A percentile compares a stretch with the other conserved stretches of the same genome.
These are phyloP conservation scores for Hypomontagnella monticulosa DNA, from an alignment of 495 filamentous ascomycete species.

Conservation along the genomic window DNA sequence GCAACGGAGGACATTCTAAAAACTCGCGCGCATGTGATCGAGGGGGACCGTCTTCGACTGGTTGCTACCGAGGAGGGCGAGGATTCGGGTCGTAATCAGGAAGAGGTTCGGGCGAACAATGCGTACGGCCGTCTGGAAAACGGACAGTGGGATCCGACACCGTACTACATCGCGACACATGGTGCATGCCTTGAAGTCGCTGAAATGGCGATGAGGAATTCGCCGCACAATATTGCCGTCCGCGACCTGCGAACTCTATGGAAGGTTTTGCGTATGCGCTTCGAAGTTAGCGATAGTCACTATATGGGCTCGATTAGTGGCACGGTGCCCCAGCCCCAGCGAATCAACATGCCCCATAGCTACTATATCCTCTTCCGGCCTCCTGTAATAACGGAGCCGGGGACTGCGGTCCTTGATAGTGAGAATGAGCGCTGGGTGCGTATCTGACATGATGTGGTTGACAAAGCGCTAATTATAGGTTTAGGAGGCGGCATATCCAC, in stretches of 20 bases:
- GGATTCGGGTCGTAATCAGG: neutral
- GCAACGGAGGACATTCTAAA: slow-evolving; percentile 14
- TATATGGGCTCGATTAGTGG: slow-evolving; percentile 5
- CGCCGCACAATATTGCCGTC: slow-evolving; percentile 22
- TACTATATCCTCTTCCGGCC: slow-evolving; percentile 26
- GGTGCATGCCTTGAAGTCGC: slow-evolving; percentile 25
- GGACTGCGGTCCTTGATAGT: no score
- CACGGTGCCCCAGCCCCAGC: slow-evolving; percentile 4
- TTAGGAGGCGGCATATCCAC: slow-evolving; percentile 20
- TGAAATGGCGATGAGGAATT: slow-evolving; percentile 15
- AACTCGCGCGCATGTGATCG: slow-evolving; percentile 8
- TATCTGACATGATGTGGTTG: neutral
- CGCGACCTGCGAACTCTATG: slow-evolving; percentile 25
- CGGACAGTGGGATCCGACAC: slow-evolving; percentile 4
- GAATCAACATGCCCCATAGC: slow-evolving; percentile 8
- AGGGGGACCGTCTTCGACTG: slow-evolving; percentile 13
- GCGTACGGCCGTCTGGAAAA: slow-evolving; percentile 4
- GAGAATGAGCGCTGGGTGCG: slow-evolving; percentile 23
- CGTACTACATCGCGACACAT: slow-evolving; percentile 22
- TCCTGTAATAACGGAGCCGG: neutral
- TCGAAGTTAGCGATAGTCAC: slow-evolving; percentile 21
- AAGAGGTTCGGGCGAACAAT: slow-evolving; percentile 3
- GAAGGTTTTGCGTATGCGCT: slow-evolving; percentile 21
- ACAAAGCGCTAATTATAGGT: neutral
- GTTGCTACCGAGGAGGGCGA: neutral